phyloP scores from a whole-genome alignment of 169 alveolate species.

The Perkinsus chesapeaki region DNA sequence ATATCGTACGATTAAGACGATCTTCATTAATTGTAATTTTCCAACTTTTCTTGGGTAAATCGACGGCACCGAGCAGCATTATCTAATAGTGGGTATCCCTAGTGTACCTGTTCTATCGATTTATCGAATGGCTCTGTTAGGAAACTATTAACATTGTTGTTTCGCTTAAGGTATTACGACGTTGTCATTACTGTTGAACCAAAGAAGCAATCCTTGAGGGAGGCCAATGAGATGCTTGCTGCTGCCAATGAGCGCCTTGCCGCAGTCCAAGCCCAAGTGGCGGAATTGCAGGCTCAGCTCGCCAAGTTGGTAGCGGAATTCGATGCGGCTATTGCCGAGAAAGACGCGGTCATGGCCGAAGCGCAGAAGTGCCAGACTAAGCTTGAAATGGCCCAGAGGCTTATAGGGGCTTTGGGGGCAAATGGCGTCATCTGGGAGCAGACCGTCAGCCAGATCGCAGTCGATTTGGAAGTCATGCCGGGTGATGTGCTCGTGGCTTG shows the following conservation, averaged over 20 bases:
- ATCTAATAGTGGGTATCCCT: too few relatives aligned
- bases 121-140: too few relatives aligned
- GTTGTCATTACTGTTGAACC: constrained; percentile 88
- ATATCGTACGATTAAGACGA: too few relatives aligned
- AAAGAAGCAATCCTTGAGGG: constrained; percentile 77
- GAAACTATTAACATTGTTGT: too few relatives aligned
- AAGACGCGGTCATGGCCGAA: constrained; percentile 81
- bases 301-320: constrained; percentile 56
- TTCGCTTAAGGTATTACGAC: constrained; percentile 62
- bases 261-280: constrained; percentile 73
- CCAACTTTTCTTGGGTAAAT: too few relatives aligned
- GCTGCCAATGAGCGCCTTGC: constrained; percentile 83
- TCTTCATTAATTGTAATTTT: too few relatives aligned
- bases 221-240: constrained; percentile 71
- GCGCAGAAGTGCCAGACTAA: constrained; percentile 84
- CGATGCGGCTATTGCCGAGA: constrained; percentile 84
- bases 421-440: constrained; percentile 87
- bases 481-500: constrained; percentile 87
- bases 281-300: constrained; percentile 65
- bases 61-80: too few relatives aligned
- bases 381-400: constrained; percentile 84
- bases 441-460: constrained; percentile 70
- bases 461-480: constrained; percentile 58
- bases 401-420: constrained; percentile 81
- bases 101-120: too few relatives aligned